Base-by-base conservation (phyloP, 495 filamentous ascomycete genomes). In the Podospora fimiseda region DNA sequence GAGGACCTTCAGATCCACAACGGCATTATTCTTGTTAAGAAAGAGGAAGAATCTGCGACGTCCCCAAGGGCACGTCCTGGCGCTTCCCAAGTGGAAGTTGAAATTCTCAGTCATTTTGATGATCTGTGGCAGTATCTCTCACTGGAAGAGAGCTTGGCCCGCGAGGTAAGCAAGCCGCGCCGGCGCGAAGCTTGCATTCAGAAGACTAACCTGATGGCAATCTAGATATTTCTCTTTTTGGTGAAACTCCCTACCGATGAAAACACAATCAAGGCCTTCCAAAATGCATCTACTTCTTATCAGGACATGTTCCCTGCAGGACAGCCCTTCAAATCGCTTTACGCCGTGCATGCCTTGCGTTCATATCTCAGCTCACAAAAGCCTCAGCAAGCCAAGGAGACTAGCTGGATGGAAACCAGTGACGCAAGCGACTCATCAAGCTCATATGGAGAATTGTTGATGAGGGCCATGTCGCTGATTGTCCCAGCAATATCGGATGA, bases 51-150 rank as follows among this genome's bases (percentile, higher is more conserved):
- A 15, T 39, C 56, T 9, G 60, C 62, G 6, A 58, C 58, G 9
- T 61, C 65, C 39, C 63, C 66, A 15, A 62, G 61, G 24, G 55
- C 69, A 42, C 68, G 66, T 24, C 65, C 68, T 18, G 73, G 68
- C 2, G 69, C 72, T n/a, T 75, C 75, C 11, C 70, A 70, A 13
- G 74, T 91, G 7, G 87, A 95, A 56, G 71, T 75, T 13, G 88
- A 91, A 55, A 83, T 97, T 18, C 68, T 95, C 50, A 80, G 84
- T 51, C 88, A 95, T 67, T 95, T 96, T 63, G 80, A 89, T 49
- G 83, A 91, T 50, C 69, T 98, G 8, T 95, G 92, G 74, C 79
- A 81, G 15, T 83, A 92, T 58, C 77, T 98, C 36, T 80, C 80
- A 47, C 81, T 93, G 64, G 79, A 88, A 39, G 87, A 89, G 53